Percentiles rank a stretch among this genome's conserved stretches.
Evolutionary conservation across 1,284 basidiomycete genomes (phyloP).

Genomic region (Xerocomus cyaneibrunnescens): DNA sequence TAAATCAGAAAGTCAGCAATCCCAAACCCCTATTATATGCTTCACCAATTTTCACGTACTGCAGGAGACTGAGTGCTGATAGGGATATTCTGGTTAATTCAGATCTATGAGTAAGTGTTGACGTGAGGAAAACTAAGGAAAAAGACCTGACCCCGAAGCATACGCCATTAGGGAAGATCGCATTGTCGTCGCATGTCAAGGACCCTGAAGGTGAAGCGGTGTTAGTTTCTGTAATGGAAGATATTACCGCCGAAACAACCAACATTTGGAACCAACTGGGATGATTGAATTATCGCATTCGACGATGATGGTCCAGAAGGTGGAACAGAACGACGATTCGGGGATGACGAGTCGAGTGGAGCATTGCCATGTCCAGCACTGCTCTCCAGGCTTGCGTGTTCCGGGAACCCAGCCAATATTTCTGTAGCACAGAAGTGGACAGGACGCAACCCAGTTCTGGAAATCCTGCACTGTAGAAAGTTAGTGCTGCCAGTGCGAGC

Average conservation of each 20-base stretch:
- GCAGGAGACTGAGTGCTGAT: constrained; percentile 2
- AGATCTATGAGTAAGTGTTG: not conserved
- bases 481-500: not conserved
- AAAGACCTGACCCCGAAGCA: constrained; percentile 6
- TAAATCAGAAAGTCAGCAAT: not conserved
- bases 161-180: constrained; percentile 5
- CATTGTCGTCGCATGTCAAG: constrained; percentile 5
- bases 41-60: not conserved
- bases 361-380: constrained; percentile 5
- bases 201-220: not conserved
- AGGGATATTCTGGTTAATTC: not conserved
- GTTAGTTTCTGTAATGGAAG: not conserved
- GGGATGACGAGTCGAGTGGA: constrained; percentile 5
- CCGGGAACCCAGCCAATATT: constrained; percentile 10
- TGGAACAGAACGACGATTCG: not conserved
- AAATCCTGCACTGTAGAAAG: constrained; percentile 8
- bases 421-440: constrained; percentile 2
- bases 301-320: constrained; percentile 13
- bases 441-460: not conserved
- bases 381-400: not conserved
- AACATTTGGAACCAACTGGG: constrained; percentile 5
- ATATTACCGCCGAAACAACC: not conserved
- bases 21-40: not conserved
- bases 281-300: constrained; percentile 8
- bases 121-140: not conserved